Evolutionary conservation across 2,329 filamentous ascomycete genomes (phyloP).

Genomic region (Trichoderma guizhouense): DNA sequence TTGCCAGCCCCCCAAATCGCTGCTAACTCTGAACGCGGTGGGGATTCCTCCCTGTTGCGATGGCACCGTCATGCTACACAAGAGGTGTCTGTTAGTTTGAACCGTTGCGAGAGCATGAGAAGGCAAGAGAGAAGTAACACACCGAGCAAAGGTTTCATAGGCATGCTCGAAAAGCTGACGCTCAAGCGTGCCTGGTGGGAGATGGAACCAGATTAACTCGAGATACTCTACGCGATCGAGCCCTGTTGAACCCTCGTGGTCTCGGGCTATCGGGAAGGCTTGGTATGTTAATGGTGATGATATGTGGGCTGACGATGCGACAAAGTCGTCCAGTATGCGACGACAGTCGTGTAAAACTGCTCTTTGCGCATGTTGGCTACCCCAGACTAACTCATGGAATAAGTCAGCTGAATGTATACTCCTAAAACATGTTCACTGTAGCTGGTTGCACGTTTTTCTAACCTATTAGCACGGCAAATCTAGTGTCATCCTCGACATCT

Average conservation of each 20-base stretch:
- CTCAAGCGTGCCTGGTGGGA: not conserved
- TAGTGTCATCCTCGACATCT: not conserved
- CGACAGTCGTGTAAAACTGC: not conserved
- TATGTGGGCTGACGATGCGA: not conserved
- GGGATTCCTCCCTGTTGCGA: not conserved
- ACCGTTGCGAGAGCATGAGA: not conserved
- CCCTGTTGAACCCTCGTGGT: not conserved
- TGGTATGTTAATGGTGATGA: not conserved
- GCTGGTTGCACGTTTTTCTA: not conserved
- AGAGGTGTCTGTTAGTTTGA: not conserved
- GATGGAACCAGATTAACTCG: not conserved
- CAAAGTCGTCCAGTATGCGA: not conserved
- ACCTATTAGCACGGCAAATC: not conserved
- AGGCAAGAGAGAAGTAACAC: not conserved
- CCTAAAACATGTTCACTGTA: not conserved
- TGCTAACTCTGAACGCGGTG: not conserved
- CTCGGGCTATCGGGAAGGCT: not conserved
- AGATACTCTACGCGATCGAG: not conserved
- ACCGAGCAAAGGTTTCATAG: not conserved
- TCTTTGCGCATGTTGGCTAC: not conserved
- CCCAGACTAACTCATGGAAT: not conserved
- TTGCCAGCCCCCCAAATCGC: not conserved
- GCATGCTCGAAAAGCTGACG: not conserved
- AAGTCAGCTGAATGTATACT: not conserved
- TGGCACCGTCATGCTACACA: not conserved